phyloP scores from a whole-genome alignment of 257 asterid genomes.

The Paraleonurus japonicus region DNA sequence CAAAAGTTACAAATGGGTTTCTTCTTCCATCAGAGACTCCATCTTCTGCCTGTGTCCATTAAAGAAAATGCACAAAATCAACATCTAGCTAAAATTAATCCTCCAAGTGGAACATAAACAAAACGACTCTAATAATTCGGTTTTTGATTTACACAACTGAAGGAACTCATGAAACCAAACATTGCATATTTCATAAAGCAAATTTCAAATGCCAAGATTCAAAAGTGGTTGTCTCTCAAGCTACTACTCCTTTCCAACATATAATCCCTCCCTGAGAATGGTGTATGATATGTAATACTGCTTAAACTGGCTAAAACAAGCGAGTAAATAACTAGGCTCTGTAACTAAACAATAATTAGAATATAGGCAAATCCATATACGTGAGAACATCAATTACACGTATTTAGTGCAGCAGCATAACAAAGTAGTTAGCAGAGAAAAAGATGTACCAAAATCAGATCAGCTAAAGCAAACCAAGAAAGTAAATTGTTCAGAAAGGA shows the following conservation, averaged over 20 bases:
- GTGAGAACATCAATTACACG: constrained; percentile 1
- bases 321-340: not conserved
- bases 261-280: constrained; percentile 3
- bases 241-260: not conserved
- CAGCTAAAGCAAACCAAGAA: not conserved
- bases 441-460: not conserved
- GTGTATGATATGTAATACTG: not conserved
- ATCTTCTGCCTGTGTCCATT: constrained; percentile 54
- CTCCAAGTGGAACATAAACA: not conserved
- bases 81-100: not conserved
- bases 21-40: constrained; percentile 48
- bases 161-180: not conserved
- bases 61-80: constrained; percentile 24
- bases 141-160: not conserved
- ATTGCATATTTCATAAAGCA: constrained; percentile 10
- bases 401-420: not conserved
- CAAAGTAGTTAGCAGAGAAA: constrained; percentile 5
- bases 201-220: constrained; percentile 8
- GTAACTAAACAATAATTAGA: not conserved
- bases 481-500: not conserved
- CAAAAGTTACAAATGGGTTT: constrained; percentile 69
- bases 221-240: constrained; percentile 5
- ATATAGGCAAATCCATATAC: not conserved
- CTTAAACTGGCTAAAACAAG: not conserved
- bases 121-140: not conserved